Conservation (phyloP, 805 yeast genomes). For the Starmera amethionina region DNA sequence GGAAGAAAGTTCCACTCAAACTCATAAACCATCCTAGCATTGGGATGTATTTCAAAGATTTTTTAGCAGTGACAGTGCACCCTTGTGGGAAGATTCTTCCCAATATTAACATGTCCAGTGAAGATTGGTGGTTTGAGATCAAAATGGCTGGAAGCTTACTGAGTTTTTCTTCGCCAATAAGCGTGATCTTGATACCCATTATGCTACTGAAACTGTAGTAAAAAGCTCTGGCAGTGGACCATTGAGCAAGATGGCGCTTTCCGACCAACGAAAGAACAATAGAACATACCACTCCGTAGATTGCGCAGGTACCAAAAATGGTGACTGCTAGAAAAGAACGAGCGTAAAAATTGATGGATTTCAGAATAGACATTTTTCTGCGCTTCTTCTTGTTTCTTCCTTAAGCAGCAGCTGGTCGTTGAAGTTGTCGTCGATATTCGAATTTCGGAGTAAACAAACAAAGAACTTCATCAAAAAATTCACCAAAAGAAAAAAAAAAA, state of each 20-base stretch:
- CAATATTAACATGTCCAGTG: conserved; percentile 70
- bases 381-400: too few species aligned
- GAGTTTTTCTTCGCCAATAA: conserved; percentile 57
- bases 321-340: conserved; percentile 47
- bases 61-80: conserved; percentile 89
- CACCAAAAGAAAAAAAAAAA: too few species aligned
- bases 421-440: too few species aligned
- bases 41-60: conserved; percentile 74
- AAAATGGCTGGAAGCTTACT: conserved; percentile 63
- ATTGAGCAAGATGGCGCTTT: conserved; percentile 74
- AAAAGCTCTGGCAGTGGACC: conserved; percentile 81
- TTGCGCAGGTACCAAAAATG: conserved; percentile 48
- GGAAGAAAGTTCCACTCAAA: conserved; percentile 81
- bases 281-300: conserved; percentile 75
- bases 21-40: conserved; percentile 96
- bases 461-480: too few species aligned
- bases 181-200: conserved; percentile 60
- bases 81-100: conserved; percentile 82
- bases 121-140: conserved; percentile 86
- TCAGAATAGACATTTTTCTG: conserved; percentile 4
- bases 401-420: too few species aligned
- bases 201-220: conserved; percentile 48
- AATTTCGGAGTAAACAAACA: too few species aligned
- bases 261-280: conserved; percentile 56
- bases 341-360: conserved; percentile 36